phyloP scores from a whole-genome alignment of 2,329 filamentous ascomycete species.

The Elsinoe arachidis region DNA sequence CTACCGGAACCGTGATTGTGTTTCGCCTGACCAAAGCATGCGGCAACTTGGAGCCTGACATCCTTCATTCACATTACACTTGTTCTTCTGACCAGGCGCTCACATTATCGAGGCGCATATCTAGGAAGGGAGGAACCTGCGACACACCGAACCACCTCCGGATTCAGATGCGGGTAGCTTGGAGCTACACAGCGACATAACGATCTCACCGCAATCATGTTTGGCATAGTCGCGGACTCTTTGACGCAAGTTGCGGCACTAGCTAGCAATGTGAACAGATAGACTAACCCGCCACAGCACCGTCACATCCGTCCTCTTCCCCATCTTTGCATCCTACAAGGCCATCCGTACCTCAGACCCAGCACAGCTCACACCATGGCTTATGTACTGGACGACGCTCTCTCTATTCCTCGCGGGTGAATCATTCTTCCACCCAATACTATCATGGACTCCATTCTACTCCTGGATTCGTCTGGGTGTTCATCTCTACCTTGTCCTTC shows the following conservation, averaged over 20 bases:
- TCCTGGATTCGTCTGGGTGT: conserved; percentile 79
- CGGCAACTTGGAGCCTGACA: conserved; percentile 4
- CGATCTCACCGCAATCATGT: conserved; percentile 44
- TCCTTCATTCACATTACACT: background rate
- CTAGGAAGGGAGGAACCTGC: background rate
- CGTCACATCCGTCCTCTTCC: conserved; percentile 81
- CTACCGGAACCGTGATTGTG: background rate
- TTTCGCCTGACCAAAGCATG: conserved; percentile 1
- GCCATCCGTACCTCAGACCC: conserved; percentile 88
- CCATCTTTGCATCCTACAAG: conserved; percentile 96
- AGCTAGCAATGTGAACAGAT: conserved; percentile 19
- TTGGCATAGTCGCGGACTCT: conserved; percentile 67
- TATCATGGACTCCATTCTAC: conserved; percentile 90
- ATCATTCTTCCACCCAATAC: conserved; percentile 78
- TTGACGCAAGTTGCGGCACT: conserved; percentile 54
- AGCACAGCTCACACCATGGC: conserved; percentile 85
- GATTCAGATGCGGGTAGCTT: conserved; percentile 1
- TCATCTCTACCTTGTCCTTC: conserved; percentile 91
- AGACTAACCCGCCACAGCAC: conserved; percentile 49
- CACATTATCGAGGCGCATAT: background rate
- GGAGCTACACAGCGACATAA: background rate
- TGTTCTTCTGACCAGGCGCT: conserved; percentile 9
- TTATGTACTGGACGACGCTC: conserved; percentile 98
- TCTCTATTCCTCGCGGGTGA: conserved; percentile 73
- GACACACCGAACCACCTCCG: background rate